Evolutionary conservation across 1,139 yeast species (phyloP).

Genomic region (Candida mesenterica): DNA sequence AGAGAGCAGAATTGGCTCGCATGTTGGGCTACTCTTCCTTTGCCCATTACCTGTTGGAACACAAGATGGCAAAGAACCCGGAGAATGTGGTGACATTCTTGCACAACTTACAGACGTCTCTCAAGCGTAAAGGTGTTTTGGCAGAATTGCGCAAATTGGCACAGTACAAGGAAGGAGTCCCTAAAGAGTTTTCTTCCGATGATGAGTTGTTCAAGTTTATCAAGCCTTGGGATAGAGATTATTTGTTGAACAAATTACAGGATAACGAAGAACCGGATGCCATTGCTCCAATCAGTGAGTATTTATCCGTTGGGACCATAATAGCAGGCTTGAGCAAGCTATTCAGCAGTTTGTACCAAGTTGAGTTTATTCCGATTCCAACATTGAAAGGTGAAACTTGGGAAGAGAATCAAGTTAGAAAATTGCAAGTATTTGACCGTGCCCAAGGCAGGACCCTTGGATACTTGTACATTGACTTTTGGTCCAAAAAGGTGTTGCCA

Average conservation of each 20-base stretch:
- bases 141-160: conserved; percentile 55
- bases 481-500: conserved; percentile 56
- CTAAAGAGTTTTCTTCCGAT: conserved; percentile 18
- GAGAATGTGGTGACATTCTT: conserved; percentile 72
- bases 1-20: conserved; percentile 70
- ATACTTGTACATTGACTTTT: conserved; percentile 43
- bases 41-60: conserved; percentile 79
- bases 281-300: conserved; percentile 29
- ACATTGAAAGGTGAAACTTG: conserved; percentile 79
- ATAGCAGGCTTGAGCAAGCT: conserved; percentile 78
- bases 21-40: conserved; percentile 72
- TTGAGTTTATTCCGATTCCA: conserved; percentile 66
- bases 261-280: conserved; percentile 7
- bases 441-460: conserved; percentile 31
- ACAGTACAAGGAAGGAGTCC: conserved; percentile 28
- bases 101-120: conserved; percentile 48
- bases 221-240: conserved; percentile 94
- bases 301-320: conserved; percentile 83
- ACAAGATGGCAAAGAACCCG: conserved; percentile 87
- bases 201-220: conserved; percentile 46
- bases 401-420: conserved; percentile 78
- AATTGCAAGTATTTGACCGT: conserved; percentile 59
- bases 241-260: conserved; percentile 34
- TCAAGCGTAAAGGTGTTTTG: conserved; percentile 49
- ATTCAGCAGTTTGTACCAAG: conserved; percentile 71